Evolutionary conservation across 2,329 filamentous ascomycete species (phyloP), one percentile per base, ranked within the genome.

Genomic region (Dothidotthia symphoricarpi): DNA sequence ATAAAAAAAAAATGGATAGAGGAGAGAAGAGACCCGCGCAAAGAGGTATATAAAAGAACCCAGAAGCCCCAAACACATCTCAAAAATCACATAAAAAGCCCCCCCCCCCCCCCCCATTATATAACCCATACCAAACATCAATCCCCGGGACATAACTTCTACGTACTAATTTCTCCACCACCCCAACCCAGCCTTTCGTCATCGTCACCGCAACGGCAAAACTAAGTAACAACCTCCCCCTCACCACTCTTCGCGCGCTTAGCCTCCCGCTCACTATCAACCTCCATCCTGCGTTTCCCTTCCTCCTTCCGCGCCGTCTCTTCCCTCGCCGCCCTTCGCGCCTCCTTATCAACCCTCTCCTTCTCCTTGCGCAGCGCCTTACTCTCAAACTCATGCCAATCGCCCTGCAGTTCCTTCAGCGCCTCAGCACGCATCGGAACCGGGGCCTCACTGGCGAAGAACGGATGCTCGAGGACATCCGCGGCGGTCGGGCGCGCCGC

Each of bases 311-410:
- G 50, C 4, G 45, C 40, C 11, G 24, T 36, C 24, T 62, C 61
- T 31, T 66, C 63, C 17, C 62, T 45, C 15, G 61, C 63, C 13
- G 49, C 57, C 27, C 63, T 42, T 36, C 76, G 67, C 13, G 72
- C 73, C 55, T 82, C 79, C 46, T 76, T 75, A 43, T 83, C 80
- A 39, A 71, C 69, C 37, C 80, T 80, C 64, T 93, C 88, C 54
- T 89, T 91, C 66, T 96, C 90, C 53, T 93, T 93, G 22, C 93
- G 78, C 16, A 95, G 75, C 12, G 89, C 90, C 70, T 98, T 98
- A 39, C 88, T 95, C 70, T 98, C 93, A 58, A 97, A 95, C 64
- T 98, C 93, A 63, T 98, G 93, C 93, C 93, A 98, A 57, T 98
- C 93, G 15, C 93, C 93, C 55, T 93, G 81, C 19, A 98, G 77